These are phyloP conservation scores for Madurella mycetomatis DNA, from an alignment of 2,329 filamentous ascomycete species.

Conservation along the genomic window DNA sequence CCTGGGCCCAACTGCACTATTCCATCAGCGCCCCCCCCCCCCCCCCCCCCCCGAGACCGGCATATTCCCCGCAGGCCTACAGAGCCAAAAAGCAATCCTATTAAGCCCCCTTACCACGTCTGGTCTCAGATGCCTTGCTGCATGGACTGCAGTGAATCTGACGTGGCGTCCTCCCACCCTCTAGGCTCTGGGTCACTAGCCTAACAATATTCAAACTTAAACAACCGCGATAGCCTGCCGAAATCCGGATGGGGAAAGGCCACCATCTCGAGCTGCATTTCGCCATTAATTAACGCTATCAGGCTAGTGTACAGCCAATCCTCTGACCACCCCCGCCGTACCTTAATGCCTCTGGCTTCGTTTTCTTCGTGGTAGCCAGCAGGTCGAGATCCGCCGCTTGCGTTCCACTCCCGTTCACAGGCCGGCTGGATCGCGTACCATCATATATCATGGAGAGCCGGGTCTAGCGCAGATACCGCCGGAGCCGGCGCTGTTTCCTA, in stretches of 20 bases:
- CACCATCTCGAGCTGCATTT: neutral
- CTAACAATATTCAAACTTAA: neutral
- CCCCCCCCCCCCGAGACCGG: too few relatives aligned
- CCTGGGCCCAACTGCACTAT: neutral
- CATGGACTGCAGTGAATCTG: conserved; percentile 2
- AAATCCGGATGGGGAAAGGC: conserved; percentile 13
- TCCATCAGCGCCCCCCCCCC: too few relatives aligned
- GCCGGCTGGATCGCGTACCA: neutral
- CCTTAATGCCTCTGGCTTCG: neutral
- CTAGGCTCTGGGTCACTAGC: neutral
- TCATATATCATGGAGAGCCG: neutral
- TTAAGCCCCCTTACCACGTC: neutral
- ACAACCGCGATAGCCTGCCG: conserved; percentile 8
- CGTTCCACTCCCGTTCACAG: too few relatives aligned
- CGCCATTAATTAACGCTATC: neutral
- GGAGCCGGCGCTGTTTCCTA: neutral
- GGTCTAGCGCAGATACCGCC: neutral
- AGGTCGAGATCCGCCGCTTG: neutral
- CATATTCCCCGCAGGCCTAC: neutral
- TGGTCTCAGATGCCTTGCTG: conserved; percentile 1
- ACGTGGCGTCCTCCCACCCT: conserved; percentile 13
- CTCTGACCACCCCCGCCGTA: neutral
- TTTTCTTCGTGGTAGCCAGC: neutral
- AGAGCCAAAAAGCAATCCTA: neutral
- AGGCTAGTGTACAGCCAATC: neutral